Base-by-base conservation (phyloP, 2,329 filamentous ascomycete genomes). In the Aureobasidium zeae region DNA sequence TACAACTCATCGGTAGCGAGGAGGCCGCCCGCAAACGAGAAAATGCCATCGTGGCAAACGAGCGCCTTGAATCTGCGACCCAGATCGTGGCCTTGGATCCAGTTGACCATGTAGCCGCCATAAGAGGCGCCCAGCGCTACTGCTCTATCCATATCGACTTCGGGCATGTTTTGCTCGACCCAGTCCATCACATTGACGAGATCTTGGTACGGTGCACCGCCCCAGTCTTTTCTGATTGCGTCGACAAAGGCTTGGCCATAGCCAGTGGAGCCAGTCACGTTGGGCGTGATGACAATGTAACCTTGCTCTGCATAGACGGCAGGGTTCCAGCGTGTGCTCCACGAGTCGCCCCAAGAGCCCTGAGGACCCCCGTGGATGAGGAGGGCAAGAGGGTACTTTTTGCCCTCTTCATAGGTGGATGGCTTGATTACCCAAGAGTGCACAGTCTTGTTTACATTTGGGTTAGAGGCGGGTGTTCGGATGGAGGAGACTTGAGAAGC, bases 21-120 rank as follows among this genome's bases (percentile, higher is more conserved):
- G 46, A 57, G 49, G 5, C 39, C 38, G 17, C 51, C 46, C n/a
- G 67, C 62, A 46, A 69, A 65, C 54, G 78, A 83, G 62, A 88
- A 91, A 43, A 88, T 81, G 35, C 87, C 87, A 53, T 94, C 86
- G 59, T 94, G 87, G 54, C 81, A 87, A 20, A 94, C 86, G 3
- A 95, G 72, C 0, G 86, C 86, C 62, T 86, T 86, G 73, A 95
- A 93, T 52, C 82, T 78, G 20, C 85, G 78, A 15, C 86, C 87
- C 0, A 95, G 73, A 1, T 77, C 73, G 50, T 91, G 83, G 6
- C 88, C 88, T 63, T 94, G 86, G 54, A 94, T 86, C 87, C 88
- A 94, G 60, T 94, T 84, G 50, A 84, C 78, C 81, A 86, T 85
- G 56, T 77, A 85, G 4, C 82, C 82, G 22, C 82, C 82, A 53